These are phyloP conservation scores for Knoxia roxburghii DNA, from an alignment of 257 asterid genomes.

Conservation along the genomic window DNA sequence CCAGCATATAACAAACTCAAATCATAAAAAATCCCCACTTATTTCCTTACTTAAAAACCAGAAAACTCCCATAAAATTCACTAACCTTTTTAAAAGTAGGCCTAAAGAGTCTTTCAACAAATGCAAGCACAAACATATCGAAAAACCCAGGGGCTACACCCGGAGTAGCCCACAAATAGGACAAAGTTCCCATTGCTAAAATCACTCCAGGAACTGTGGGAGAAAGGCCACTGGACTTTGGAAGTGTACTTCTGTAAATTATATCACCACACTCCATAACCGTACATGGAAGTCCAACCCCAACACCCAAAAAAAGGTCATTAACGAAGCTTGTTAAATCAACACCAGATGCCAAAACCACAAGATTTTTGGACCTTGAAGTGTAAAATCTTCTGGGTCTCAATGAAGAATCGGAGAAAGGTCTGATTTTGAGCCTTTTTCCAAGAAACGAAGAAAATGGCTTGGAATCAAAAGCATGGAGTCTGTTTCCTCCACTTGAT, in stretches of 20 bases:
- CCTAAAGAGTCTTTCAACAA: constrained; percentile 67
- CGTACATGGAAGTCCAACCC: constrained; percentile 96
- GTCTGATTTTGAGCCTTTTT: constrained; percentile 39
- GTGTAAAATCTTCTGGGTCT: constrained; percentile 20
- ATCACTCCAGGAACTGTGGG: constrained; percentile 78
- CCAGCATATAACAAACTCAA: constrained; percentile 13
- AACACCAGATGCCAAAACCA: constrained; percentile 43
- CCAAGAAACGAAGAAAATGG: constrained; percentile 64
- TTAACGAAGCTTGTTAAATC: constrained; percentile 36
- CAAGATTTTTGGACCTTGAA: constrained; percentile 33
- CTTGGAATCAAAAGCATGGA: constrained; percentile 40
- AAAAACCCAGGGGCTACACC: constrained; percentile 99
- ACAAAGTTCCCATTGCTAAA: constrained; percentile 77
- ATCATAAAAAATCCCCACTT: neutral
- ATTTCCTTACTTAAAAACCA: neutral
- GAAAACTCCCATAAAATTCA: neutral
- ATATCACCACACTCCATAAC: constrained; percentile 97
- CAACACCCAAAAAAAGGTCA: constrained; percentile 81
- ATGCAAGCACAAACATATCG: constrained; percentile 97
- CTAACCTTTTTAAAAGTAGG: constrained; percentile 72
- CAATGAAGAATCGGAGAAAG: constrained; percentile 28
- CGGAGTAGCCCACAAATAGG: constrained; percentile 97
- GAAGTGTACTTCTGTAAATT: constrained; percentile 88
- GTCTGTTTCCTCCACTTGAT: constrained; percentile 40
- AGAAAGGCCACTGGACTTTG: constrained; percentile 60